A percentile compares a stretch with the other conserved stretches of the same genome.
phyloP scores from a whole-genome alignment of 768 basidiomycete genomes.

The Auricularia sp. region DNA sequence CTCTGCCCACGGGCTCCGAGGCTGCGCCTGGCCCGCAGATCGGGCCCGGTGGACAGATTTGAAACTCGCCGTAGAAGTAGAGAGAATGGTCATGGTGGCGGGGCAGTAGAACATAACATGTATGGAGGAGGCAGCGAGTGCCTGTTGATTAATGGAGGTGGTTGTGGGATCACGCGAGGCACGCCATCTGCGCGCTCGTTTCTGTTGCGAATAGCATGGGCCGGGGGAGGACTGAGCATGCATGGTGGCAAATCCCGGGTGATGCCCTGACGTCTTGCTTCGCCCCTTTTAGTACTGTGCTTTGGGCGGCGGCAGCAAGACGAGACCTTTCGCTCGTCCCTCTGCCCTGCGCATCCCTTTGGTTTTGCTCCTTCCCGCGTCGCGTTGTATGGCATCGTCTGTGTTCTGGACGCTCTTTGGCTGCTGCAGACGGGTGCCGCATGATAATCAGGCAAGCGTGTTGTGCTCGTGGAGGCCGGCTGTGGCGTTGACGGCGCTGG shows the following conservation, averaged over 20 bases:
- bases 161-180: not conserved
- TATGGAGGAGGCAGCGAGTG: not conserved
- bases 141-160: not conserved
- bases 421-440: not conserved
- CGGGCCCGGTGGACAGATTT: conserved; percentile 16
- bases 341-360: not conserved
- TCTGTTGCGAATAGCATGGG: not conserved
- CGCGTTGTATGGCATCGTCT: not conserved
- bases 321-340: too few species aligned
- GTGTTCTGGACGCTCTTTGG: not conserved
- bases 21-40: conserved; percentile 21
- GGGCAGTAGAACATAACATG: not conserved
- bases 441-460: not conserved
- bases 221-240: not conserved
- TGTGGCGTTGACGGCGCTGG: not conserved
- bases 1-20: conserved; percentile 36
- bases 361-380: not conserved
- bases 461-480: not conserved
- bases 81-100: not conserved
- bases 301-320: too few species aligned
- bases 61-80: not conserved
- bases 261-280: not conserved
- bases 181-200: not conserved
- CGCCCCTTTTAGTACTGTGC: not conserved
- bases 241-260: not conserved